A percentile compares a stretch with the other conserved stretches of the same genome.
phyloP scores from a whole-genome alignment of 129 eudicot genomes.

The Arctium lappa region DNA sequence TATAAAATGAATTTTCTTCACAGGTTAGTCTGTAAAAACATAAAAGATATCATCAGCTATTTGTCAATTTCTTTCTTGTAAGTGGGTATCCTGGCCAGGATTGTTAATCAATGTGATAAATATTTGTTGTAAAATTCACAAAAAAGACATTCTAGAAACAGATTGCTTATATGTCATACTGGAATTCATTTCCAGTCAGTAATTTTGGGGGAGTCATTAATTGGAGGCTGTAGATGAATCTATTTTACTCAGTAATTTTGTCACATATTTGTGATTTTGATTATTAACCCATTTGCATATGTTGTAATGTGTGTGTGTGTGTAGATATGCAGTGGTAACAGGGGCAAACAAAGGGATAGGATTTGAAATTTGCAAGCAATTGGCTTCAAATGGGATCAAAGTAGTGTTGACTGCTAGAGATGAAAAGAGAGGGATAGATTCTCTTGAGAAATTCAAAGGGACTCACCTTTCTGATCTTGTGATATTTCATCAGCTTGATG shows the following conservation, averaged over 20 bases:
- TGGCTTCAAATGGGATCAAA: conserved; percentile 57
- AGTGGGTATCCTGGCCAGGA: too few relatives aligned
- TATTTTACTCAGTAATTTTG: background rate
- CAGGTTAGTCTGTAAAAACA: background rate
- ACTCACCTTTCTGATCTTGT: conserved; percentile 44
- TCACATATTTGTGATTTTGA: background rate
- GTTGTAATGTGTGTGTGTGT: background rate
- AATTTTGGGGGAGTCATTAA: too few relatives aligned
- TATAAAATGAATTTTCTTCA: too few relatives aligned
- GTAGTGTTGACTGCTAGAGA: conserved; percentile 72
- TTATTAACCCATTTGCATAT: background rate
- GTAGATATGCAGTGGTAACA: conserved; percentile 55
- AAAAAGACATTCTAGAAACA: too few relatives aligned
- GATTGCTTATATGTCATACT: too few relatives aligned
- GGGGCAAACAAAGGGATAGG: conserved; percentile 73
- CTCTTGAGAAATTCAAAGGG: conserved; percentile 36
- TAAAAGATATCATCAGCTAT: background rate
- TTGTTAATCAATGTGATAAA: too few relatives aligned
- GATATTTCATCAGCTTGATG: conserved; percentile 63
- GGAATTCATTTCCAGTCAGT: too few relatives aligned
- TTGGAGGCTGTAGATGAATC: too few relatives aligned
- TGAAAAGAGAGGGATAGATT: conserved; percentile 52
- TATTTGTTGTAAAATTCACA: too few relatives aligned
- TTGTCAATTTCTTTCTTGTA: too few relatives aligned
- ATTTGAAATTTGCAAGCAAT: conserved; percentile 50